Percentiles rank a stretch among this genome's conserved stretches.
phyloP scores from a whole-genome alignment of 2,329 filamentous ascomycete species.

The Aspergillus brasiliensis region DNA sequence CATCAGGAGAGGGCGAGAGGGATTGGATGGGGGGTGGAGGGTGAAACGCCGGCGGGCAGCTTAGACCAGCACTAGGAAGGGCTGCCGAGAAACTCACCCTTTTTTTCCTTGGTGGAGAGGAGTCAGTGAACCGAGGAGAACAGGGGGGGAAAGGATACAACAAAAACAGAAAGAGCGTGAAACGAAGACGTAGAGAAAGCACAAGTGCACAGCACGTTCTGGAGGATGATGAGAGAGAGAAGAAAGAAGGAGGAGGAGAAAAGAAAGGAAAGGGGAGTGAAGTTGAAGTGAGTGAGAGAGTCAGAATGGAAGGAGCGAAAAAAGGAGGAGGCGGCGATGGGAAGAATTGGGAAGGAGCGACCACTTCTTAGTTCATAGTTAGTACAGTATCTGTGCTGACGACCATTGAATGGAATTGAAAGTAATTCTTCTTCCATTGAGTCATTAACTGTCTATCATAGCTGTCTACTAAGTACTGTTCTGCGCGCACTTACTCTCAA shows the following conservation, averaged over 20 bases:
- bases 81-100: conserved; percentile 10
- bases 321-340: conserved; percentile 3
- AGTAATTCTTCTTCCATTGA: too few relatives aligned
- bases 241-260: not conserved
- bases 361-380: not conserved
- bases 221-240: not conserved
- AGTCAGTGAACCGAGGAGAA: too few relatives aligned
- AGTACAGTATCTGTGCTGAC: too few relatives aligned
- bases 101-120: not conserved
- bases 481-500: too few relatives aligned
- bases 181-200: not conserved
- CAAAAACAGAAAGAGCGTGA: not conserved
- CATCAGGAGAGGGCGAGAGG: conserved; percentile 13
- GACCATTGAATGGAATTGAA: too few relatives aligned
- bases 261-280: not conserved
- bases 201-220: conserved; percentile 1
- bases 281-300: conserved; percentile 2
- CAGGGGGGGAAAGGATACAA: not conserved
- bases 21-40: conserved; percentile 12
- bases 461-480: too few relatives aligned
- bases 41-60: conserved; percentile 24
- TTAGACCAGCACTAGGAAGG: conserved; percentile 9
- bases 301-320: not conserved
- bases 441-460: too few relatives aligned
- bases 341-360: not conserved